Conservation (phyloP, 1,139 yeast genomes). For the Suhomyces coccinellae region DNA sequence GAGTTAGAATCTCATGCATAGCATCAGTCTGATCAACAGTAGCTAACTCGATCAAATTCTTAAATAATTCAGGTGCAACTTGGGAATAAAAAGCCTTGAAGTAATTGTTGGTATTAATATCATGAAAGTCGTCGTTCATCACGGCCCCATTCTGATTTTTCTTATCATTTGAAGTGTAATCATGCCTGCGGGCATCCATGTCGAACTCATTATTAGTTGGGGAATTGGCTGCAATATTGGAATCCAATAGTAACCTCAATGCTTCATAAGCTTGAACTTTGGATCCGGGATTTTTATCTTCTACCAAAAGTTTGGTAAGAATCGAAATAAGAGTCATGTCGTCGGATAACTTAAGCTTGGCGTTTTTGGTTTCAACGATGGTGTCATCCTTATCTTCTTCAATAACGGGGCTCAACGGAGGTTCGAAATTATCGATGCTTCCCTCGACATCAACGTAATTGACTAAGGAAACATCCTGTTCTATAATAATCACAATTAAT, state of each 20-base stretch:
- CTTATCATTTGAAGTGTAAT: constrained; percentile 8
- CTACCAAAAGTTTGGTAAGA: constrained; percentile 59
- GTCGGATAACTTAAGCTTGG: constrained; percentile 42
- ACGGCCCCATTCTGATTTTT: constrained; percentile 6
- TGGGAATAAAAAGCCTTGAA: constrained; percentile 59
- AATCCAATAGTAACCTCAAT: constrained; percentile 67
- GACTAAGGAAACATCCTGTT: constrained; percentile 75
- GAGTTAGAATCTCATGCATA: constrained; percentile 7
- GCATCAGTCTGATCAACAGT: constrained; percentile 12
- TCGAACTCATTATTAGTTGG: constrained; percentile 13
- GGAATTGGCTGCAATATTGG: constrained; percentile 38
- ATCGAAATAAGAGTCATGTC: constrained; percentile 65
- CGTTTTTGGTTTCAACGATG: constrained; percentile 19
- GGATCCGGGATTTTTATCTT: constrained; percentile 69
- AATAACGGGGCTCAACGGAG: constrained; percentile 20
- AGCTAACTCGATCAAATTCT: constrained; percentile 44
- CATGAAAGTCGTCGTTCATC: constrained; percentile 30
- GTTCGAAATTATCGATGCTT: constrained; percentile 37
- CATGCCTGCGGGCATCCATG: constrained; percentile 15
- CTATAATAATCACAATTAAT: constrained; percentile 75
- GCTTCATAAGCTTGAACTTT: constrained; percentile 87
- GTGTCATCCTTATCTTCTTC: constrained; percentile 22
- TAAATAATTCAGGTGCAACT: constrained; percentile 62
- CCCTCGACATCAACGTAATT: constrained; percentile 42
- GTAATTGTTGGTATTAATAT: constrained; percentile 51